These are phyloP conservation scores for Clitopilus hobsonii DNA, from an alignment of 768 basidiomycete species.

Conservation along the genomic window DNA sequence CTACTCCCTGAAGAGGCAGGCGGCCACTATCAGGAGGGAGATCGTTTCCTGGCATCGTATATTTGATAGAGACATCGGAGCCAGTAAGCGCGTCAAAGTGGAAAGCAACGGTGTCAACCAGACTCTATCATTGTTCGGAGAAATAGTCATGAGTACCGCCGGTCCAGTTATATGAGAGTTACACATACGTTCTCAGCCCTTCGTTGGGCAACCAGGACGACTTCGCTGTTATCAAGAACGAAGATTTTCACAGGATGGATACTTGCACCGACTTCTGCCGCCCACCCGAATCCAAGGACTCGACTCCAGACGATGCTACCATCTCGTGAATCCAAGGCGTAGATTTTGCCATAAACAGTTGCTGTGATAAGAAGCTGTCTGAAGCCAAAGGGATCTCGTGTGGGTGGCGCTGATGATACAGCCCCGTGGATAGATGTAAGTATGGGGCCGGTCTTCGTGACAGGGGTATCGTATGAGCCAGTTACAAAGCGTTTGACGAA, in stretches of 20 bases:
- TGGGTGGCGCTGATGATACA: not conserved
- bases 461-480: constrained; percentile 27
- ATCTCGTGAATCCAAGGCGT: constrained; percentile 75
- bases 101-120: constrained; percentile 71
- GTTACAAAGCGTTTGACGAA: constrained; percentile 72
- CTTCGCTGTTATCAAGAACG: constrained; percentile 46
- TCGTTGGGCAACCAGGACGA: constrained; percentile 60
- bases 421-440: constrained; percentile 19
- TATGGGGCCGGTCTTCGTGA: not conserved
- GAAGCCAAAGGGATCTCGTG: constrained; percentile 81
- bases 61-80: constrained; percentile 33
- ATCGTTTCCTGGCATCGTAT: not conserved
- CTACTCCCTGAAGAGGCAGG: constrained; percentile 49
- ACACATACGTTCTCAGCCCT: constrained; percentile 59
- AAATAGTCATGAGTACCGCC: constrained; percentile 3
- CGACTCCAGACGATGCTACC: constrained; percentile 80
- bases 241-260: constrained; percentile 61
- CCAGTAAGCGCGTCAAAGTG: constrained; percentile 79
- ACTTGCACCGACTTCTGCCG: constrained; percentile 46
- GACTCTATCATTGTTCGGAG: constrained; percentile 31
- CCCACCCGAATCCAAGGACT: constrained; percentile 71
- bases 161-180: not conserved
- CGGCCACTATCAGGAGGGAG: constrained; percentile 20
- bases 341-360: constrained; percentile 70
- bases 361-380: constrained; percentile 76